Evolutionary conservation across 768 basidiomycete species (phyloP).

Genomic region (Strobilomyces confusus): DNA sequence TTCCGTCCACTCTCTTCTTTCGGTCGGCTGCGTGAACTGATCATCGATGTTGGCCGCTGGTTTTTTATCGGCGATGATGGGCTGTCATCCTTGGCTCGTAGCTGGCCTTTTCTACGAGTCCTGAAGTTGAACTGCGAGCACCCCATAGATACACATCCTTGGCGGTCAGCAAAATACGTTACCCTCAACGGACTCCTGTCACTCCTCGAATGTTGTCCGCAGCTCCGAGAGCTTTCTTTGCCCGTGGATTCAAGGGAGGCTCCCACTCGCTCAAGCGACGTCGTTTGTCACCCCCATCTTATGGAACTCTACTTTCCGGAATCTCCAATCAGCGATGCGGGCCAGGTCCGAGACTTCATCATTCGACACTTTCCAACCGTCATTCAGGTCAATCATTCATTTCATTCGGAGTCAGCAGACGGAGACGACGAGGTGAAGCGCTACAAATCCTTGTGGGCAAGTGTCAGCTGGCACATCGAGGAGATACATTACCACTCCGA

Average conservation of each 20-base stretch:
- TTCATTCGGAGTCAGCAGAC: not conserved
- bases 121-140: not conserved
- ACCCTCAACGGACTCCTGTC: not conserved
- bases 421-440: not conserved
- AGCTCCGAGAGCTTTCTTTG: not conserved
- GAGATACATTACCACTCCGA: no score
- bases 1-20: not conserved
- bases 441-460: not conserved
- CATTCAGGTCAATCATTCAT: not conserved
- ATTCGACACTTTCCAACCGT: not conserved
- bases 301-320: not conserved
- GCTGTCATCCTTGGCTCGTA: not conserved
- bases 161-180: not conserved
- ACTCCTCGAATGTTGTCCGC: not conserved
- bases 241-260: not conserved
- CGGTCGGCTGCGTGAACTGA: not conserved
- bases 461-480: not conserved
- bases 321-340: not conserved
- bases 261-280: not conserved
- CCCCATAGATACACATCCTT: not conserved
- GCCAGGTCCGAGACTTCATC: not conserved
- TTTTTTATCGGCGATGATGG: not conserved
- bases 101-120: not conserved
- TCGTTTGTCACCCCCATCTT: not conserved
- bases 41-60: not conserved